phyloP scores from a whole-genome alignment of 345 rosid species.

The Erucastrum elatum region DNA sequence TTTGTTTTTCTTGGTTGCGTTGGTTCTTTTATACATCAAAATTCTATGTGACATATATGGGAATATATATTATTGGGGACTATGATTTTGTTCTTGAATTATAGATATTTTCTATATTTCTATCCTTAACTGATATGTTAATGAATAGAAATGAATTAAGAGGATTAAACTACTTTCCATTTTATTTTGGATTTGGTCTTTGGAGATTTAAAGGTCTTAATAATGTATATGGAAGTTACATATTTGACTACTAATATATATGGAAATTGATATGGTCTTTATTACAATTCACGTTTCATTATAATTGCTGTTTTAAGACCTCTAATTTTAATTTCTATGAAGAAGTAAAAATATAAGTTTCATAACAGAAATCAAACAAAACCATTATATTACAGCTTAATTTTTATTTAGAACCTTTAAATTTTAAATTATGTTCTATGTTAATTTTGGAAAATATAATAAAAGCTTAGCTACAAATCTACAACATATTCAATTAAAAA shows the following conservation, averaged over 20 bases:
- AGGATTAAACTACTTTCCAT: neutral
- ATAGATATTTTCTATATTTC: neutral
- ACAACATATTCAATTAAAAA: too few relatives aligned
- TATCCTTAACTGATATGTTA: neutral
- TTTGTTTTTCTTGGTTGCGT: neutral
- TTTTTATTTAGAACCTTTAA: neutral
- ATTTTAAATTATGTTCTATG: neutral
- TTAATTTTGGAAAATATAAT: too few relatives aligned
- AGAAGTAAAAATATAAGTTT: neutral
- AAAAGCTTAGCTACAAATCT: neutral
- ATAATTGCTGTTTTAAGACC: neutral
- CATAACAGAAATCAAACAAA: too few relatives aligned
- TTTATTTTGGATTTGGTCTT: neutral
- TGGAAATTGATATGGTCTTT: neutral
- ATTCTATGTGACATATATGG: neutral
- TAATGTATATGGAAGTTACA: neutral
- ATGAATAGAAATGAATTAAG: neutral
- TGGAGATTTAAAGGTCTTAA: neutral
- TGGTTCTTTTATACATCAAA: conserved; percentile 1
- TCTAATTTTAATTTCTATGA: too few relatives aligned
- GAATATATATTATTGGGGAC: neutral
- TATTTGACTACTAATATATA: neutral
- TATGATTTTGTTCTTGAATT: neutral
- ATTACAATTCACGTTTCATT: neutral
- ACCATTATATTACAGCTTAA: neutral